A percentile compares a stretch with the other conserved stretches of the same genome.
Evolutionary conservation across 495 filamentous ascomycete genomes (phyloP).

Genomic region (Aspergillus diversus): DNA sequence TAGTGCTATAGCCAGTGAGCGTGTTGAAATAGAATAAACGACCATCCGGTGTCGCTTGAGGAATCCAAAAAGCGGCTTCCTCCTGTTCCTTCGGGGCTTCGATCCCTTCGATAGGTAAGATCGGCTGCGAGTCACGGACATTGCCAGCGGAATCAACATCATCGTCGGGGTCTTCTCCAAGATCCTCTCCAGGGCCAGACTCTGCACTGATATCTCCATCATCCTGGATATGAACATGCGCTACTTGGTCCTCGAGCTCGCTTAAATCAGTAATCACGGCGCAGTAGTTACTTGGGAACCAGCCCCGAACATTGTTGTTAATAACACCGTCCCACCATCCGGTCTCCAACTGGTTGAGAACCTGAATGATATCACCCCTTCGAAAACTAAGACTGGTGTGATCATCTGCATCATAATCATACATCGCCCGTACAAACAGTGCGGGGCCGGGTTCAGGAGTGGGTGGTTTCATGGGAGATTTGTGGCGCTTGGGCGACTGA

Average conservation of each 20-base stretch:
- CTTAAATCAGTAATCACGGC: constrained; percentile 75
- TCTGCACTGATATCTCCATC: constrained; percentile 62
- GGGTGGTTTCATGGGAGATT: constrained; percentile 50
- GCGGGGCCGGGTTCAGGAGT: constrained; percentile 70
- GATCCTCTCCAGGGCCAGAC: constrained; percentile 61
- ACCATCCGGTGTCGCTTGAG: constrained; percentile 92
- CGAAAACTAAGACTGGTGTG: constrained; percentile 94
- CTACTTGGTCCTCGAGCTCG: constrained; percentile 53
- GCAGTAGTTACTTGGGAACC: constrained; percentile 99
- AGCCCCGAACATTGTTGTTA: constrained; percentile 76
- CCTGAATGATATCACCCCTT: constrained; percentile 94
- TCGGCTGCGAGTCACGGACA: constrained; percentile 55
- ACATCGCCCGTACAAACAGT: constrained; percentile 92
- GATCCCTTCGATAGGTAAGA: constrained; percentile 68
- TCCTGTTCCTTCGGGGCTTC: constrained; percentile 70
- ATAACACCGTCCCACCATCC: constrained; percentile 99
- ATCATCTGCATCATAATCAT: constrained; percentile 97
- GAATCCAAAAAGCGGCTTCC: constrained; percentile 96
- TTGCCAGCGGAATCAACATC: constrained; percentile 66
- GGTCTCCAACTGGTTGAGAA: constrained; percentile 95
- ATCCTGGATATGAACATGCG: constrained; percentile 35
- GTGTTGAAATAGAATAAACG: constrained; percentile 98
- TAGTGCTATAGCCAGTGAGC: constrained; percentile 87
- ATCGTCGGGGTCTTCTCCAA: constrained; percentile 72
- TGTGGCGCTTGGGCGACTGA: constrained; percentile 34